Percentiles rank a stretch among this genome's conserved stretches.
These are phyloP conservation scores for Ceriops zippeliana DNA, from an alignment of 345 rosid species.

Conservation along the genomic window DNA sequence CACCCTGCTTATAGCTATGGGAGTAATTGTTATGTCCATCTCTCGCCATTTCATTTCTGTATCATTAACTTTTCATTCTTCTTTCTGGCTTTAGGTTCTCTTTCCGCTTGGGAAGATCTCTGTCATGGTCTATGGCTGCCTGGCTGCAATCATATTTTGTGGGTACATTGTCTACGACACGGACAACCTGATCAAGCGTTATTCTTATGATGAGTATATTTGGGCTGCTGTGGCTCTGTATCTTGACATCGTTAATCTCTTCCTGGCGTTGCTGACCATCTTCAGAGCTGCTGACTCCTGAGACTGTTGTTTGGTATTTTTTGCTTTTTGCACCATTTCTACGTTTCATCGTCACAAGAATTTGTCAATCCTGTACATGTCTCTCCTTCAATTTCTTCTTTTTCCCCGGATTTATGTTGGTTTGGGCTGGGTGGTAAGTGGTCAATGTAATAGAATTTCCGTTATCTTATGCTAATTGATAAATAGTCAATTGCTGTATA, in stretches of 20 bases:
- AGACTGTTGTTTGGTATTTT: background rate
- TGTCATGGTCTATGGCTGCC: constrained; percentile 69
- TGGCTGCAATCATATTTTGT: constrained; percentile 77
- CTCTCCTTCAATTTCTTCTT: background rate
- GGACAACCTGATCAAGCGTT: constrained; percentile 83
- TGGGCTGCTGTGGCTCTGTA: constrained; percentile 87
- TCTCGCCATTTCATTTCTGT: background rate
- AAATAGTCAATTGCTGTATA: no score
- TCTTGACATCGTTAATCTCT: constrained; percentile 72
- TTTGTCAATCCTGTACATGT: background rate
- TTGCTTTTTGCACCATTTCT: background rate
- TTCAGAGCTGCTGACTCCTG: constrained; percentile 66
- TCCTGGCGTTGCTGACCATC: constrained; percentile 59
- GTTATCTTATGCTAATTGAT: no score
- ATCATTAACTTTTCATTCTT: background rate
- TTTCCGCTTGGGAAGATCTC: constrained; percentile 75
- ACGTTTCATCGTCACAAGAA: background rate
- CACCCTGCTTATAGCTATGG: background rate
- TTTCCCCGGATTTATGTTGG: no score
- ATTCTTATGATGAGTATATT: constrained; percentile 69
- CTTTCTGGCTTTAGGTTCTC: constrained; percentile 50
- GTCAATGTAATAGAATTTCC: no score
- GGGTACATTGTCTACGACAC: constrained; percentile 84
- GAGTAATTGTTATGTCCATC: no score
- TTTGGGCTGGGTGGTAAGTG: no score